A percentile compares a stretch with the other conserved stretches of the same genome.
Evolutionary conservation across 2,329 filamentous ascomycete genomes (phyloP).

Genomic region (Fusarium pseudoanthophilum): DNA sequence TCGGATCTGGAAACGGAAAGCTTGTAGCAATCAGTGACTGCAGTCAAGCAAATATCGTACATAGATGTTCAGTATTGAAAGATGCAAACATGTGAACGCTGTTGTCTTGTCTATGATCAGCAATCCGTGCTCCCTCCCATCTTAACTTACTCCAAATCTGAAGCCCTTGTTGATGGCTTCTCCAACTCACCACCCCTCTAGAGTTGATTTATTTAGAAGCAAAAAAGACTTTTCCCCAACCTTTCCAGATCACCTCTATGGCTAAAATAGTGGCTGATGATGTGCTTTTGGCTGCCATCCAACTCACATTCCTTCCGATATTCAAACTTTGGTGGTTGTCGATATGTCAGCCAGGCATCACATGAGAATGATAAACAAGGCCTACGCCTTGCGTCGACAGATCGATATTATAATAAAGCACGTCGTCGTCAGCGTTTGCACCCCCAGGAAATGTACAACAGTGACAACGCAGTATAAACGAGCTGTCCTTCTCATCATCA

Average conservation of each 20-base stretch:
- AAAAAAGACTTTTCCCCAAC: slow-evolving; percentile 23
- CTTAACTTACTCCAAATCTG: slow-evolving; percentile 28
- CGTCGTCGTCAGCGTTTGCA: background rate
- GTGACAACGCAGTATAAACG: background rate
- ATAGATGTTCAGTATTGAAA: background rate
- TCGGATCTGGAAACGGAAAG: slow-evolving; percentile 22
- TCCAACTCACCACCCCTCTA: slow-evolving; percentile 18
- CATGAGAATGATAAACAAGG: background rate
- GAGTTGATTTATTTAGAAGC: background rate
- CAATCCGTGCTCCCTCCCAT: slow-evolving; percentile 17
- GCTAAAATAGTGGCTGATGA: slow-evolving; percentile 24
- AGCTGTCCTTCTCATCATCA: slow-evolving; percentile 15
- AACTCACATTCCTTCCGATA: slow-evolving; percentile 6
- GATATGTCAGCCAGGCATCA: background rate
- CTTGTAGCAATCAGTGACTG: slow-evolving; percentile 16
- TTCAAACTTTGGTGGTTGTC: background rate
- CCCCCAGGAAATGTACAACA: background rate
- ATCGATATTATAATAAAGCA: background rate
- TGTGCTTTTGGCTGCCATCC: slow-evolving; percentile 18
- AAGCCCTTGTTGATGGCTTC: slow-evolving; percentile 13
- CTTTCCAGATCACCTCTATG: slow-evolving; percentile 1
- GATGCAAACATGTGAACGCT: background rate
- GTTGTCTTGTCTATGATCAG: slow-evolving; percentile 8
- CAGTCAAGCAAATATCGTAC: background rate
- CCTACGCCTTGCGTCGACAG: background rate